Conservation (phyloP, 805 yeast genomes). For the Maudiozyma saulgeensis region DNA sequence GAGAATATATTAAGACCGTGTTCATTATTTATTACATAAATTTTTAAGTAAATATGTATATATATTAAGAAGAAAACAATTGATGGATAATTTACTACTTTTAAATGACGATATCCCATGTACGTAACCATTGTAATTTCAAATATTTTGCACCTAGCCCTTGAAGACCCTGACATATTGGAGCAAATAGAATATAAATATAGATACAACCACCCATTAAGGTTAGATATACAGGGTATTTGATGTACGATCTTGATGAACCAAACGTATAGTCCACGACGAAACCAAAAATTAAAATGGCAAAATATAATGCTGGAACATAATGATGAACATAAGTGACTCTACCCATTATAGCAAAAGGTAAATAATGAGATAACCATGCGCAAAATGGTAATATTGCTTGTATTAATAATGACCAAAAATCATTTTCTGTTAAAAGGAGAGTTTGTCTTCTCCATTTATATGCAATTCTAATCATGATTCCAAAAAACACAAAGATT, state of each 20-base stretch:
- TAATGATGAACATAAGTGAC: conserved; percentile 96
- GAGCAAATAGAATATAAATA: conserved; percentile 50
- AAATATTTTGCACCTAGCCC: conserved; percentile 41
- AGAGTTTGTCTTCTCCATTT: conserved; percentile 64
- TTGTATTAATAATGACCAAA: conserved; percentile 43
- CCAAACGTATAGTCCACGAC: conserved; percentile 21
- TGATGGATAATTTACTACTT: background rate
- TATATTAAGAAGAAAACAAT: background rate
- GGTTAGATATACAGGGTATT: conserved; percentile 32
- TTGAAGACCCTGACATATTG: conserved; percentile 74
- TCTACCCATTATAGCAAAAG: conserved; percentile 89
- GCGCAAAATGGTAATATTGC: conserved; percentile 83
- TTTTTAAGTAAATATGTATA: background rate
- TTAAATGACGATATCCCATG: conserved; percentile 42
- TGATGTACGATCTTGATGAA: conserved; percentile 17
- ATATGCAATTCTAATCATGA: conserved; percentile 33
- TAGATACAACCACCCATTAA: conserved; percentile 43
- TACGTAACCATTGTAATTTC: conserved; percentile 43
- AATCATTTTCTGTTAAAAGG: conserved; percentile 34
- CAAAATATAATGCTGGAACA: conserved; percentile 90
- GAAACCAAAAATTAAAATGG: conserved; percentile 54
- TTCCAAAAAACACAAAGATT: conserved; percentile 40
- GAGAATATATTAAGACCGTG: background rate
- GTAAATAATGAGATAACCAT: conserved; percentile 82
- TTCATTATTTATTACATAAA: background rate